These are phyloP conservation scores for Zymoseptoria passerinii DNA, from an alignment of 2,329 filamentous ascomycete species.

Conservation along the genomic window DNA sequence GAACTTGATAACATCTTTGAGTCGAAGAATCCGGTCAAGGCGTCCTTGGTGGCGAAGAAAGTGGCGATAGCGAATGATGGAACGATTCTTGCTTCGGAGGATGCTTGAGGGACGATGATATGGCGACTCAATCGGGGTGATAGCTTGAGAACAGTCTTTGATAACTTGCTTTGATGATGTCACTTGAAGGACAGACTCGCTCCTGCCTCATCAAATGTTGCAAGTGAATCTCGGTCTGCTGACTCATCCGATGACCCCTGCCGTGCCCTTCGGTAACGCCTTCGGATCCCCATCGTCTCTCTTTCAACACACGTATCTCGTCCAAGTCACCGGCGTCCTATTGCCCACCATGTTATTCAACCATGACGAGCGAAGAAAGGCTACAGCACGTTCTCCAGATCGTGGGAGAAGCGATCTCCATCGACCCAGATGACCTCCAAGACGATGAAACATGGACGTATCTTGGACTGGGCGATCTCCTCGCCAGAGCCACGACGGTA, in stretches of 20 bases:
- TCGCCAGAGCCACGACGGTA: slow-evolving; percentile 22
- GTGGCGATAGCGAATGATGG: slow-evolving; percentile 20
- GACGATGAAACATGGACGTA: slow-evolving; percentile 28
- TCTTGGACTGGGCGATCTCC: slow-evolving; percentile 22
- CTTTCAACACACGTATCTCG: neutral
- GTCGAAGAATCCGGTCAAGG: slow-evolving; percentile 33
- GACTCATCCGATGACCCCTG: neutral
- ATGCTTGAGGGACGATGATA: slow-evolving; percentile 7
- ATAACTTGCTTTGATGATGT: no score
- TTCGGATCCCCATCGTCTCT: neutral
- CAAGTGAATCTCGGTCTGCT: neutral
- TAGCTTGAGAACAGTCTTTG: no score
- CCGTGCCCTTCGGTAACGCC: neutral
- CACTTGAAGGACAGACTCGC: no score
- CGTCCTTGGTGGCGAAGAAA: slow-evolving; percentile 20
- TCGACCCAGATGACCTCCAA: slow-evolving; percentile 22
- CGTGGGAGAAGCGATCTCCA: slow-evolving; percentile 24
- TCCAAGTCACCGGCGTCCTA: neutral
- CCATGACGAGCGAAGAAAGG: slow-evolving; percentile 15
- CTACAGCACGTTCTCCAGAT: slow-evolving; percentile 19
- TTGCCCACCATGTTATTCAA: neutral
- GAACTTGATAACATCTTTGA: slow-evolving; percentile 40
- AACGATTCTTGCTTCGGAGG: slow-evolving; percentile 18
- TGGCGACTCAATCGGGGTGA: neutral
- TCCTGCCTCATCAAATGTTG: no score